Conservation (phyloP, 148 eudicot genomes). For the Silene latifolia region DNA sequence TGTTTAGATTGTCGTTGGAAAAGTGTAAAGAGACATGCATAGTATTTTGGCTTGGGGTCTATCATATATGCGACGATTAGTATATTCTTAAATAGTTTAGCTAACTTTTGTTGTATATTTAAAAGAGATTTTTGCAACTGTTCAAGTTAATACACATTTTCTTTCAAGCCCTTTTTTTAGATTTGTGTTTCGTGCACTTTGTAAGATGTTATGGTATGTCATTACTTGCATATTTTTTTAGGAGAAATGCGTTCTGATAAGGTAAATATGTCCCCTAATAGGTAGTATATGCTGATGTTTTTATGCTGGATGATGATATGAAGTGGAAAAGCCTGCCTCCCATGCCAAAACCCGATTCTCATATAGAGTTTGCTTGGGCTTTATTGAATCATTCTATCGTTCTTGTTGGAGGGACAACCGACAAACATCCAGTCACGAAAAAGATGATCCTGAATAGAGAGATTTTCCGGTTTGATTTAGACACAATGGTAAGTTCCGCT, state of each 20-base stretch:
- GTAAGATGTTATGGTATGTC: slow-evolving; percentile 4
- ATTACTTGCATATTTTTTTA: neutral
- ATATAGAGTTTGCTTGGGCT: slow-evolving; percentile 94
- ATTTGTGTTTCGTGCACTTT: neutral
- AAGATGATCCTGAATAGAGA: slow-evolving; percentile 86
- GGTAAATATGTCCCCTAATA: slow-evolving; percentile 15
- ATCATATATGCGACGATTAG: neutral
- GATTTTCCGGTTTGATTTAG: slow-evolving; percentile 67
- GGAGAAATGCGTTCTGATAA: neutral
- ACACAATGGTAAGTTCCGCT: slow-evolving; percentile 49
- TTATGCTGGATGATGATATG: slow-evolving; percentile 91
- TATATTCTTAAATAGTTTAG: neutral
- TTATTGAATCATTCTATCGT: slow-evolving; percentile 67
- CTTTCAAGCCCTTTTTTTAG: neutral
- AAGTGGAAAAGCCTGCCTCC: slow-evolving; percentile 91
- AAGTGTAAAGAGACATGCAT: too few species aligned
- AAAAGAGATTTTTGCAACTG: neutral
- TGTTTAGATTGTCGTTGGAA: neutral
- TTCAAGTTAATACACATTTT: neutral
- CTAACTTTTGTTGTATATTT: neutral
- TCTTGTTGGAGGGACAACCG: slow-evolving; percentile 93
- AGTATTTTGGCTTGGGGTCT: too few species aligned
- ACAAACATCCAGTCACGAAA: slow-evolving; percentile 87
- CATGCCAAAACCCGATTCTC: slow-evolving; percentile 98
- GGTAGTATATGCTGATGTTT: slow-evolving; percentile 89